Evolutionary conservation across 352 stramenopile genomes (phyloP), one percentile per base, ranked within the genome.

Genomic region (Saprolegnia parasitica): DNA sequence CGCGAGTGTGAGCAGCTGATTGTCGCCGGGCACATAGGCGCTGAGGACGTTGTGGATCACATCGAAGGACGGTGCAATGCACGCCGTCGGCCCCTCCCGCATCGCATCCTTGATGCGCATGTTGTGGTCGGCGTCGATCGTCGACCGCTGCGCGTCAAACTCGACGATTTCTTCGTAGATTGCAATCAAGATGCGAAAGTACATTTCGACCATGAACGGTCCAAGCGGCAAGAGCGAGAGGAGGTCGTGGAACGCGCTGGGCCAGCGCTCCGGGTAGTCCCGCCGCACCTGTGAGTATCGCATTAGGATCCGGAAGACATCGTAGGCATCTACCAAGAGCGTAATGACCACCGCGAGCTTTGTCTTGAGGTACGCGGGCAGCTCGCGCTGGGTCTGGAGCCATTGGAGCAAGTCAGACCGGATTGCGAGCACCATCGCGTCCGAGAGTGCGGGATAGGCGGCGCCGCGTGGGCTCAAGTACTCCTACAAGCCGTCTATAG

Each of bases 101-200:
- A 96, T 95, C 5, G 88, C 86, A 68, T 96, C 88, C 60, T 96
- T 96, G 65, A 96, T 91, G 60, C 77, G 78, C 82, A 93, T 94
- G 75, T 94, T 95, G 56, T 79, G 77, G 16, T 32, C 49, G 8
- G 75, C 74, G 52, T 93, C 84, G 50, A 76, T 71, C 8, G 78
- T 73, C 21, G 82, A 86, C 6, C 81, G 76, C 64, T 86, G 77
- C 35, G 83, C 77, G 72, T 96, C 81, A 68, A 96, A 95, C 71
- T 90, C 82, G 67, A 96, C 91, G 63, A 97, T 95, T 70, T 97
- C 91, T 68, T 96, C 89, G 72, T 96, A 91, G 49, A 96, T 92
- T 6, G 86, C 85, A 57, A 87, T 79, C n/a, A 97, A 73, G 55
- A 96, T 89, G 40, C 89, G 84, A 52, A 97, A 91, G 72, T 93